Conservation (phyloP, 116 monocot genomes). For the Dioscorea cayenensis region DNA sequence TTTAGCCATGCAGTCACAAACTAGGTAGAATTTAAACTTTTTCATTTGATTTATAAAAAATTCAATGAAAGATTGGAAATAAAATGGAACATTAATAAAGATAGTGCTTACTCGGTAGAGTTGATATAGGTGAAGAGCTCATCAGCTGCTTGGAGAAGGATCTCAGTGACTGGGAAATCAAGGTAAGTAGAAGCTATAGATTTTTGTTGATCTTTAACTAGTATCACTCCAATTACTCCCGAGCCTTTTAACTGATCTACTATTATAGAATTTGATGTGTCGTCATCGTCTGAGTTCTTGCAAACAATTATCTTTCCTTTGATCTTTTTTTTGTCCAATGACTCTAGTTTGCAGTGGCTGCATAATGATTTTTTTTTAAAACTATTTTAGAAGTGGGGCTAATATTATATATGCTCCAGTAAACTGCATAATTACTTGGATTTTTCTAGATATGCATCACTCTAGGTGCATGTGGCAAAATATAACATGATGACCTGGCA, state of each 20-base stretch:
- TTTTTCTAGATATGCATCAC: too few species aligned
- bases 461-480: too few species aligned
- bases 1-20: neutral
- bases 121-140: constrained; percentile 54
- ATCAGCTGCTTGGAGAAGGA: constrained; percentile 33
- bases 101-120: constrained; percentile 43
- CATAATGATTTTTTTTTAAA: neutral
- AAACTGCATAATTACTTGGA: too few species aligned
- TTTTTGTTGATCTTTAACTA: constrained; percentile 24
- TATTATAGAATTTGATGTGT: constrained; percentile 14
- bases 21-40: neutral
- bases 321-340: constrained; percentile 40
- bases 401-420: neutral
- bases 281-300: constrained; percentile 23
- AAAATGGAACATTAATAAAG: neutral
- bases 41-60: too few species aligned
- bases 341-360: constrained; percentile 56
- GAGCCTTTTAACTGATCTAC: constrained; percentile 17
- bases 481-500: too few species aligned
- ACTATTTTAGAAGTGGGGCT: neutral
- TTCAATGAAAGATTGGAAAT: too few species aligned
- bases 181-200: constrained; percentile 23
- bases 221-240: constrained; percentile 49
- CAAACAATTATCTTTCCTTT: constrained; percentile 72
- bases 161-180: constrained; percentile 34